Evolutionary conservation across 768 basidiomycete species (phyloP), one percentile per base, ranked within the genome.

Genomic region (Kwoniella bestiolae): DNA sequence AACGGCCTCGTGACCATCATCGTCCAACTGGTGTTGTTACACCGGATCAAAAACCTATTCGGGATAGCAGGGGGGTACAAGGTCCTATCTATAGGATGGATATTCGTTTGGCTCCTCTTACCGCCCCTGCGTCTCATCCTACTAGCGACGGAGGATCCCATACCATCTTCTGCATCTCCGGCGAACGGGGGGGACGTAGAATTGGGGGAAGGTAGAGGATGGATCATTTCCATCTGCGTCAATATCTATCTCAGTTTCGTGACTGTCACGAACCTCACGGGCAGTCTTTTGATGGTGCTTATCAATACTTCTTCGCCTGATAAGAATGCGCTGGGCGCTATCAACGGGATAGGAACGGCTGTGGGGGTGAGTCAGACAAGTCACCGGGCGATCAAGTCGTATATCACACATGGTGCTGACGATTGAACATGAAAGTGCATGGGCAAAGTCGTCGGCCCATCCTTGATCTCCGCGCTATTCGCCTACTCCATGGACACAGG

Each of bases 1-100:
- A 79, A 80, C 52, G 79, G 79, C 5, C 11, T 79, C 23, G 78
- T 75, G 71, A 72, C 78, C 4, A 75, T 80, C 51, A 68, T 72
- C 11, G 75, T 73, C 51, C 79, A 80, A 56, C 57, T 80, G 4
- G 60, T 74, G 0, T 63, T 80, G 32, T 66, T 80, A 11, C 75
- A 70, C 31, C 69, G 71, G 3, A 68, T 80, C 31, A 66, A 75
- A 21, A 63, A 71, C 14, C 70, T 60, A 28, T 65, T 76, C 8
- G 79, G 79, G 7, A 55, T 78, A 18, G 60, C 67, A 14, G 56
- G 51, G 6, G 76, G 76, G 0, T 80, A 74, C 69, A 76, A 78
- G 47, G 21, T 72, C 31, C 64, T 79, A 14, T 74, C 77, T n/a
- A 66, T 73, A 18, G 75, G 75, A 53, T 79, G 75, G 79, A 65